These are phyloP conservation scores for Aspergillus texensis DNA, from an alignment of 2,329 filamentous ascomycete genomes.

Conservation along the genomic window DNA sequence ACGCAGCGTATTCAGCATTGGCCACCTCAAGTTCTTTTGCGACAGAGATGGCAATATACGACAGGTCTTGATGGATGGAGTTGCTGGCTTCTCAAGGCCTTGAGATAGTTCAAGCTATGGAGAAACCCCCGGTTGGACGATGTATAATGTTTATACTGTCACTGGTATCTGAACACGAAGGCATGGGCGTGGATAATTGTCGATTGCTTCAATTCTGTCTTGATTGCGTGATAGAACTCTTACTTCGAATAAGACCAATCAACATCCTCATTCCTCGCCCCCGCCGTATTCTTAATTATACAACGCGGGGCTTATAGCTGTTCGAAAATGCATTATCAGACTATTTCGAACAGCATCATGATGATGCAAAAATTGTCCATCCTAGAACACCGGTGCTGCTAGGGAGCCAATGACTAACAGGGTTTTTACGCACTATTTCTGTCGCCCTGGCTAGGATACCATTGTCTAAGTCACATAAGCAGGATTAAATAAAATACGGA, in stretches of 20 bases:
- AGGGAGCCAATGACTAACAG: neutral
- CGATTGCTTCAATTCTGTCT: neutral
- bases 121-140: neutral
- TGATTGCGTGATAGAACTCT: neutral
- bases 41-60: conserved; percentile 24
- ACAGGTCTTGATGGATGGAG: neutral
- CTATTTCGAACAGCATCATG: neutral
- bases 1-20: conserved; percentile 60
- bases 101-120: neutral
- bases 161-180: neutral
- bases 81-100: neutral
- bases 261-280: neutral
- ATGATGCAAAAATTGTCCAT: neutral
- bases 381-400: too few relatives aligned
- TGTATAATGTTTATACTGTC: neutral
- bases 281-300: neutral
- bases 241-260: neutral
- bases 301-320: too few relatives aligned
- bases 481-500: neutral
- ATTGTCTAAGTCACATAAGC: neutral
- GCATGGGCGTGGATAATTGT: neutral
- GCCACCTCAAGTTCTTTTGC: conserved; percentile 56
- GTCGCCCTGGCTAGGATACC: neutral
- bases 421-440: neutral
- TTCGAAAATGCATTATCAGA: neutral